A percentile compares a stretch with the other conserved stretches of the same genome.
phyloP scores from a whole-genome alignment of 139 green algal species.

The Haematococcus lacustris region DNA sequence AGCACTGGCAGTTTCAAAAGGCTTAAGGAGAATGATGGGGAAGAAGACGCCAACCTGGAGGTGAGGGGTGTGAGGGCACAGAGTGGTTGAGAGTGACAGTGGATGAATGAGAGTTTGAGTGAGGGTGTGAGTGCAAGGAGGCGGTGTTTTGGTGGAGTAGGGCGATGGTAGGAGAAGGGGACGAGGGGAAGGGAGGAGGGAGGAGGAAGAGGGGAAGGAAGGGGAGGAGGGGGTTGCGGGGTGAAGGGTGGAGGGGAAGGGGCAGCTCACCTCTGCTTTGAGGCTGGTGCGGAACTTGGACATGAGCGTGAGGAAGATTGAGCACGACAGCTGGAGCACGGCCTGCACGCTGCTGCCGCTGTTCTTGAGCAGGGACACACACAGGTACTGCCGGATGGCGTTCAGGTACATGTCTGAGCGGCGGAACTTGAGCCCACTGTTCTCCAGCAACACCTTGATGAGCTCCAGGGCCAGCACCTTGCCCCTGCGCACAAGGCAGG shows the following conservation, averaged over 20 bases:
- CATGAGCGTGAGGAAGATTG: conserved; percentile 90
- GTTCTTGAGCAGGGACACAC: conserved; percentile 93
- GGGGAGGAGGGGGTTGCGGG: no score
- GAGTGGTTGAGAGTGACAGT: no score
- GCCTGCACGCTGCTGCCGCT: conserved; percentile 47
- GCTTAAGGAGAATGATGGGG: conserved; percentile 92
- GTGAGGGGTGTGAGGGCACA: no score
- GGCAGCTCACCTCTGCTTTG: conserved; percentile 91
- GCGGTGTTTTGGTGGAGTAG: no score
- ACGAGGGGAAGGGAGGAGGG: no score
- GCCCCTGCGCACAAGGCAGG: conserved; percentile 6
- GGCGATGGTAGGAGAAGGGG: no score
- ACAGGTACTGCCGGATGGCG: conserved; percentile 93
- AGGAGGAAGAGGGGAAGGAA: no score
- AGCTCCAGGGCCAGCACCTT: conserved; percentile 92
- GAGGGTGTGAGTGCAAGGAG: no score
- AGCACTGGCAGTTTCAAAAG: no score
- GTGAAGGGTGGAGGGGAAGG: conserved; percentile 96
- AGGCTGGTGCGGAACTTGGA: conserved; percentile 67
- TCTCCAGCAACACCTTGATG: conserved; percentile 93
- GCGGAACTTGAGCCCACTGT: conserved; percentile 79
- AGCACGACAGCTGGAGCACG: conserved; percentile 57
- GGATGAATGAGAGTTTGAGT: no score
- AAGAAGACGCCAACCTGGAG: conserved; percentile 86
- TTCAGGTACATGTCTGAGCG: conserved; percentile 69